phyloP scores from a whole-genome alignment of 176 grass and related monocot species.

The Elaeis guineensis region DNA sequence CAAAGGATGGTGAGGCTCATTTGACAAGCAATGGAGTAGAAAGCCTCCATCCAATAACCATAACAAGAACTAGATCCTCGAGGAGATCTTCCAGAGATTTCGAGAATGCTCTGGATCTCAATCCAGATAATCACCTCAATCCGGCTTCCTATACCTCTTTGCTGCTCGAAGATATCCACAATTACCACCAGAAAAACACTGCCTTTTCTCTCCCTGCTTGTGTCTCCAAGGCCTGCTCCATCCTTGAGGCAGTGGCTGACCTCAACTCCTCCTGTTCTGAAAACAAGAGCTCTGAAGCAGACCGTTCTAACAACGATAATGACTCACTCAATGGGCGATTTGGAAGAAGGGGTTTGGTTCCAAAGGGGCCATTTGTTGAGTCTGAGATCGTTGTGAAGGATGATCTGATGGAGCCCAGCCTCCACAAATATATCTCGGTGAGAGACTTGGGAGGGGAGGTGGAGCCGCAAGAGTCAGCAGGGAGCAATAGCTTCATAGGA shows the following conservation, averaged over 20 bases:
- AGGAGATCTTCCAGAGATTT: conserved; percentile 67
- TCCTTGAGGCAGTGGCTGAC: conserved; percentile 84
- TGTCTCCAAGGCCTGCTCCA: conserved; percentile 95
- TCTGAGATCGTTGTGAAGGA: conserved; percentile 64
- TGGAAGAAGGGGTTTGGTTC: neutral
- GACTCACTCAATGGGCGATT: conserved; percentile 32
- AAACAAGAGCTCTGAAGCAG: conserved; percentile 34
- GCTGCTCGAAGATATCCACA: conserved; percentile 88
- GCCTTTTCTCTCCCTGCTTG: conserved; percentile 77
- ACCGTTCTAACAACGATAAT: conserved; percentile 28
- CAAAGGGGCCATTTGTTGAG: conserved; percentile 26
- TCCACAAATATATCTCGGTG: conserved; percentile 88
- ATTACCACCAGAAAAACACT: conserved; percentile 58
- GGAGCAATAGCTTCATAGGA: conserved; percentile 79
- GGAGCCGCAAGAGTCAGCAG: conserved; percentile 73
- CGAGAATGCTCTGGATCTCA: conserved; percentile 32
- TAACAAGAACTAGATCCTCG: conserved; percentile 44
- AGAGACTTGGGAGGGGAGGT: conserved; percentile 42
- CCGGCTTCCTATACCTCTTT: conserved; percentile 57
- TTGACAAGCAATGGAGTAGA: conserved; percentile 40
- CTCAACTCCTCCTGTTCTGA: conserved; percentile 76
- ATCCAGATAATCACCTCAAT: neutral
- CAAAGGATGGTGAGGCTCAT: neutral
- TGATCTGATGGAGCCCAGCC: conserved; percentile 60
- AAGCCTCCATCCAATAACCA: conserved; percentile 29